phyloP scores from a whole-genome alignment of 2,329 filamentous ascomycete genomes.

The Trichoderma brevicompactum region DNA sequence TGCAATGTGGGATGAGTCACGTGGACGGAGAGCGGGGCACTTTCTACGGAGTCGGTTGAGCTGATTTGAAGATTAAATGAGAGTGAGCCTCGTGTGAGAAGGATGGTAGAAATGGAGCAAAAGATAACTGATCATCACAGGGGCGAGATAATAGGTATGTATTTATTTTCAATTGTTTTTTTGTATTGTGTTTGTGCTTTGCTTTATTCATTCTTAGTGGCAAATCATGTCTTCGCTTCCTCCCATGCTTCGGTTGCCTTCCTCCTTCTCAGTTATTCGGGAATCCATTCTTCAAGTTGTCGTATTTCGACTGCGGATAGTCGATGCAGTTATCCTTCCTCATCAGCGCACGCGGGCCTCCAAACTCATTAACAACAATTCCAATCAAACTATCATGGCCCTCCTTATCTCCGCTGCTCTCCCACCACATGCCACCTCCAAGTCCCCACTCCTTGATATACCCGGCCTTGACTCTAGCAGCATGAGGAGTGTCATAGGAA shows the following conservation, averaged over 20 bases:
- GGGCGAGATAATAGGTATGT: not conserved
- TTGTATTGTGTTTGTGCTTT: not conserved
- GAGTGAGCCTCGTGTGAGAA: too few relatives aligned
- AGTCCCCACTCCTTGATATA: slow-evolving; percentile 70
- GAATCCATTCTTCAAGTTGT: slow-evolving; percentile 67
- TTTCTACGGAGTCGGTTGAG: not conserved
- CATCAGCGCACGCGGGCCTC: slow-evolving; percentile 56
- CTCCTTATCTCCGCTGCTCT: slow-evolving; percentile 76
- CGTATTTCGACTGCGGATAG: slow-evolving; percentile 71
- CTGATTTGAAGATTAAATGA: too few relatives aligned
- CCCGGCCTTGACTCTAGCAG: slow-evolving; percentile 70
- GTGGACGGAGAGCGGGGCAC: slow-evolving; percentile 29
- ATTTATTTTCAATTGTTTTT: not conserved
- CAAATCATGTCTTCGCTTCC: not conserved
- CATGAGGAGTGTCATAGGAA: slow-evolving; percentile 73
- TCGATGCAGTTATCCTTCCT: slow-evolving; percentile 61
- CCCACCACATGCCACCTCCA: slow-evolving; percentile 98
- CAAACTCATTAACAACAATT: slow-evolving; percentile 64
- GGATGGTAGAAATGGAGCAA: too few relatives aligned
- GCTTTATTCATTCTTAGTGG: not conserved
- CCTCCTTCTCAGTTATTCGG: slow-evolving; percentile 46
- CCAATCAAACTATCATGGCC: slow-evolving; percentile 70
- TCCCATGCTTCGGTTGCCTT: not conserved
- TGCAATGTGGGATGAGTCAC: slow-evolving; percentile 31
- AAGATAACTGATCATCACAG: too few relatives aligned